phyloP scores from a whole-genome alignment of 2,329 filamentous ascomycete species.

The Diplodia intermedia region DNA sequence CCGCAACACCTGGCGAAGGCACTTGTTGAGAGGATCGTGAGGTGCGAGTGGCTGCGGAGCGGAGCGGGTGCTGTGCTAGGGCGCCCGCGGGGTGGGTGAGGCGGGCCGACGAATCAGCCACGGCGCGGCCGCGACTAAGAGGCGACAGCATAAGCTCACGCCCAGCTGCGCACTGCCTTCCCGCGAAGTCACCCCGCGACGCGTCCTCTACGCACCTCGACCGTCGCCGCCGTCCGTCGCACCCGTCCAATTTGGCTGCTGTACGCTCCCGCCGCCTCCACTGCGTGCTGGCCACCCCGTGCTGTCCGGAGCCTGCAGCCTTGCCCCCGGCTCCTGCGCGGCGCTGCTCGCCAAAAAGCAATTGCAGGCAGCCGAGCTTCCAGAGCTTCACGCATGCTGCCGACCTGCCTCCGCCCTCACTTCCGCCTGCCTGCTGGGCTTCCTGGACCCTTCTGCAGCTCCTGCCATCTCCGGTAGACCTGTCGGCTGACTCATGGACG shows the following conservation, averaged over 20 bases:
- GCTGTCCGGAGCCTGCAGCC: slow-evolving; percentile 4
- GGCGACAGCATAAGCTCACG: slow-evolving; percentile 17
- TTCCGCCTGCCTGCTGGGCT: slow-evolving; percentile 14
- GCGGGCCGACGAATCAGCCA: slow-evolving; percentile 18
- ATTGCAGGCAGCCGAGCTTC: slow-evolving; percentile 31
- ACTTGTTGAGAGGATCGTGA: slow-evolving; percentile 6
- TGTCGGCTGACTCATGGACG: slow-evolving; percentile 26
- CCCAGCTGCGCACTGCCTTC: slow-evolving; percentile 29
- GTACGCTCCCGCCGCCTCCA: slow-evolving; percentile 11
- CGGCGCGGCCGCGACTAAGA: not conserved
- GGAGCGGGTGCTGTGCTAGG: not conserved
- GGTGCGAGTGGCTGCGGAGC: slow-evolving; percentile 1
- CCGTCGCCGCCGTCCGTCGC: slow-evolving; percentile 10
- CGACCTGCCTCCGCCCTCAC: slow-evolving; percentile 21
- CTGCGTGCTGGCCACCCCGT: slow-evolving; percentile 20
- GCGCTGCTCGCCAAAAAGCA: slow-evolving; percentile 21
- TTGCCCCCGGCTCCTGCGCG: slow-evolving; percentile 14
- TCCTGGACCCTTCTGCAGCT: slow-evolving; percentile 23
- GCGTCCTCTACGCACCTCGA: slow-evolving; percentile 17
- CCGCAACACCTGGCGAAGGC: not conserved
- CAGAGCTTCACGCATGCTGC: slow-evolving; percentile 33
- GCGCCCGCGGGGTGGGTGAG: not conserved
- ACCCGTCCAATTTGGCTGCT: slow-evolving; percentile 22
- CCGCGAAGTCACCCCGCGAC: slow-evolving; percentile 25
- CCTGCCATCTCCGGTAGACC: slow-evolving; percentile 16